These are phyloP conservation scores for Arthromyces matolae DNA, from an alignment of 768 basidiomycete species.

Conservation along the genomic window DNA sequence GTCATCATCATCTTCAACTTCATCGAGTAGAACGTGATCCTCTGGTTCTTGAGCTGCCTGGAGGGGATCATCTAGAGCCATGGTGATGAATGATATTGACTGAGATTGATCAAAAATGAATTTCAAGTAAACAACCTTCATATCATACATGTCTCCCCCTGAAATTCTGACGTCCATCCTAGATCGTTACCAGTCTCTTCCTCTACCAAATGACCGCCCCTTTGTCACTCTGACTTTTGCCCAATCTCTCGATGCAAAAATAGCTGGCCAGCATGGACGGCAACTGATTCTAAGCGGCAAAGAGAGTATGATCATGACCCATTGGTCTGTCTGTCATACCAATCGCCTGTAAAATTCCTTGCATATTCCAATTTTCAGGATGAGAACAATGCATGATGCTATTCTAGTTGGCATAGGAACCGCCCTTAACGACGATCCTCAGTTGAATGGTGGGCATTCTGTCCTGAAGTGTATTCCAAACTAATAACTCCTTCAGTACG, in stretches of 20 bases:
- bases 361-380: slow-evolving; percentile 44
- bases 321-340: slow-evolving; percentile 57
- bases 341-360: neutral
- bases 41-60: slow-evolving; percentile 12
- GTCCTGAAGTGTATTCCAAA: too few relatives aligned
- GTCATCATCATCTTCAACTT: slow-evolving; percentile 22
- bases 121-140: slow-evolving; percentile 11
- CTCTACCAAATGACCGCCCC: slow-evolving; percentile 36
- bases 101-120: neutral
- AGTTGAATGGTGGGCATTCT: slow-evolving; percentile 73
- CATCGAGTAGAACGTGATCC: slow-evolving; percentile 10
- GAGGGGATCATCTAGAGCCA: slow-evolving; percentile 8
- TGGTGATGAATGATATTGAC: neutral
- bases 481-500: slow-evolving; percentile 56
- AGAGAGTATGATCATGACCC: slow-evolving; percentile 92
- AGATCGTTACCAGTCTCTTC: slow-evolving; percentile 13
- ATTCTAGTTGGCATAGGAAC: slow-evolving; percentile 92
- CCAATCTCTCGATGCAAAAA: slow-evolving; percentile 84
- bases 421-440: slow-evolving; percentile 86
- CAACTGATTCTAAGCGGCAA: slow-evolving; percentile 82
- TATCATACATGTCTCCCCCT: slow-evolving; percentile 15
- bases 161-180: slow-evolving; percentile 24
- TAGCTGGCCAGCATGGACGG: slow-evolving; percentile 67
- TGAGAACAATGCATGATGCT: slow-evolving; percentile 89
- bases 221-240: slow-evolving; percentile 82